Conservation (phyloP, 2,329 filamentous ascomycete species). For the Neocatenulostroma microsporum region DNA sequence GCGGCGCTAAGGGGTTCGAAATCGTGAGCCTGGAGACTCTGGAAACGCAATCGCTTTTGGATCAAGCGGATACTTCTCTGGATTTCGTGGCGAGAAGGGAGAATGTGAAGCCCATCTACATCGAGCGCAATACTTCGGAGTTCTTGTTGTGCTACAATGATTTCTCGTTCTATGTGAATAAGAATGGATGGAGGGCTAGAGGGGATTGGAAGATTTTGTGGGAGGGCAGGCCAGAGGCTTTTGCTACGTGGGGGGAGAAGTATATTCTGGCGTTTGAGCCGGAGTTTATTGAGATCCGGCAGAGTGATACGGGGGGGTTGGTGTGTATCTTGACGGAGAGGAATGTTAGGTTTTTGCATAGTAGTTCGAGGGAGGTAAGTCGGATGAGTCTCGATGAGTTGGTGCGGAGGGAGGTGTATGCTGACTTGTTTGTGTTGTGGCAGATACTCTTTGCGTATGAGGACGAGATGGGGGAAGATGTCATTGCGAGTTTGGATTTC, state of each 20-base stretch:
- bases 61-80: conserved; percentile 94
- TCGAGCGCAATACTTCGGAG: conserved; percentile 92
- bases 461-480: conserved; percentile 86
- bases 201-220: conserved; percentile 97
- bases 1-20: conserved; percentile 91
- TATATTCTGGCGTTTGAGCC: conserved; percentile 97
- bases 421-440: conserved; percentile 12
- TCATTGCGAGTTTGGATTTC: conserved; percentile 92
- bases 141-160: conserved; percentile 98
- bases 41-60: conserved; percentile 93
- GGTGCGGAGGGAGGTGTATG: conserved; percentile 1
- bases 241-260: conserved; percentile 81
- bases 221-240: conserved; percentile 87
- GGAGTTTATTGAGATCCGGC: conserved; percentile 93
- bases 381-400: neutral
- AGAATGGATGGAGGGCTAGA: conserved; percentile 92
- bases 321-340: conserved; percentile 95
- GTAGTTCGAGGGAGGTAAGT: conserved; percentile 88
- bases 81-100: conserved; percentile 95
- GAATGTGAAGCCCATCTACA: conserved; percentile 81
- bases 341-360: conserved; percentile 96
- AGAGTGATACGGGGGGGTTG: conserved; percentile 82
- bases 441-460: conserved; percentile 98
- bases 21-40: conserved; percentile 93
- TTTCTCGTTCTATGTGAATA: conserved; percentile 98